Conservation (phyloP, 202 grass and related monocot genomes). For the Digitaria exilis region DNA sequence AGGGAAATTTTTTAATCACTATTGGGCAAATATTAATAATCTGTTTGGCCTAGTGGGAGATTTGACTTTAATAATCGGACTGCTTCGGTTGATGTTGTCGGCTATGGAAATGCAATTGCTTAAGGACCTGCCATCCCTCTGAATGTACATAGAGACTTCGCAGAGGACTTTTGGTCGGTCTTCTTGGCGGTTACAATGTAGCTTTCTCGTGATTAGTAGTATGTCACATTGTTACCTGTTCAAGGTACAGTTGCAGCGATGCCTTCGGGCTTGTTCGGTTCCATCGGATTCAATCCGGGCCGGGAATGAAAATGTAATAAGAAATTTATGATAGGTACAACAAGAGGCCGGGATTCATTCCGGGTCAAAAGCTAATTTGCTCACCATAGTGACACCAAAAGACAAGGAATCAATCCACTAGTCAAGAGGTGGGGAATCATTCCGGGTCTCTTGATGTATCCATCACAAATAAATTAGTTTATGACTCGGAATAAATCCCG, state of each 20-base stretch:
- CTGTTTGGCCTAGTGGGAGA: background rate
- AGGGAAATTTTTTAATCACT: background rate
- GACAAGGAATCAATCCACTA: too few relatives aligned
- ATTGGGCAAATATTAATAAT: background rate
- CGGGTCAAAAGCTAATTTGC: too few relatives aligned
- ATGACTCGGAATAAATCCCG: too few relatives aligned
- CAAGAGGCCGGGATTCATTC: too few relatives aligned
- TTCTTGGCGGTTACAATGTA: conserved; percentile 41
- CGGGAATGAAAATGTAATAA: too few relatives aligned
- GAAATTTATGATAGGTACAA: too few relatives aligned
- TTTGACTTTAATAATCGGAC: conserved; percentile 5
- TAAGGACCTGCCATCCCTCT: background rate
- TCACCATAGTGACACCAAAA: too few relatives aligned
- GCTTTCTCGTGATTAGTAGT: conserved; percentile 34
- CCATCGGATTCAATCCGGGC: too few relatives aligned
- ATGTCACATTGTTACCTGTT: background rate
- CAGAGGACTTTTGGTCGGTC: background rate
- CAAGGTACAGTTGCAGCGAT: conserved; percentile 10
- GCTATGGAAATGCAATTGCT: conserved; percentile 20
- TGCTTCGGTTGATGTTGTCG: conserved; percentile 19
- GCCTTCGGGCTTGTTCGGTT: too few relatives aligned
- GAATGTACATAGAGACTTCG: conserved; percentile 1
- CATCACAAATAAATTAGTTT: too few relatives aligned
- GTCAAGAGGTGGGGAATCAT: too few relatives aligned
- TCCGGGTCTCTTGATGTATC: too few relatives aligned